Evolutionary conservation across 352 stramenopile species (phyloP).

Genomic region (Pythium chondricola): DNA sequence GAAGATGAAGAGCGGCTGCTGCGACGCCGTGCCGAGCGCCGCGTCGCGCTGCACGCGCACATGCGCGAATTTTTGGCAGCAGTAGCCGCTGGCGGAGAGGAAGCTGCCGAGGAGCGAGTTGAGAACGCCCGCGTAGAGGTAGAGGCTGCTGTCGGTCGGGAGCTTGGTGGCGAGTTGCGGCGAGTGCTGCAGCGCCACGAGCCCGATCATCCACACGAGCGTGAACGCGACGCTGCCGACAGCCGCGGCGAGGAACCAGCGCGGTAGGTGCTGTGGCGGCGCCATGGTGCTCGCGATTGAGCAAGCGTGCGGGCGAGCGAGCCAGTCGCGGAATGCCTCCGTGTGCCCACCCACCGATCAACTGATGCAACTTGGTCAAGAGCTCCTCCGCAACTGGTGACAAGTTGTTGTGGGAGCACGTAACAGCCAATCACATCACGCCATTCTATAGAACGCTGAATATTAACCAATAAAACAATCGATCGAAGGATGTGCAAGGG

Average conservation of each 20-base stretch:
- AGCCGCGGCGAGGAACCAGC: slow-evolving; percentile 44
- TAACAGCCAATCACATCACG: too few relatives aligned
- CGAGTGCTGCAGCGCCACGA: slow-evolving; percentile 37
- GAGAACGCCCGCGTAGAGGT: slow-evolving; percentile 62
- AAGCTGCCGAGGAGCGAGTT: slow-evolving; percentile 75
- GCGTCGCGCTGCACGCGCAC: slow-evolving; percentile 40
- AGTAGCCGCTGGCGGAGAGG: slow-evolving; percentile 72
- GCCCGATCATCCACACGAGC: slow-evolving; percentile 40
- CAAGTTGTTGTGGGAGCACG: too few relatives aligned
- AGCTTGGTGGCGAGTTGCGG: slow-evolving; percentile 17
- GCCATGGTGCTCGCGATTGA: neutral
- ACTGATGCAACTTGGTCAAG: too few relatives aligned
- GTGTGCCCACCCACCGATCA: too few relatives aligned
- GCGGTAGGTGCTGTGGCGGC: slow-evolving; percentile 24
- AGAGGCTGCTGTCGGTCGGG: slow-evolving; percentile 17
- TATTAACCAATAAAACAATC: too few relatives aligned
- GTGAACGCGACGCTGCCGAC: slow-evolving; percentile 35
- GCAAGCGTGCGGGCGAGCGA: too few relatives aligned
- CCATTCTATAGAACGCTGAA: too few relatives aligned
- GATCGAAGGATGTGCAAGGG: too few relatives aligned
- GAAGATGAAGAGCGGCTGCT: slow-evolving; percentile 50
- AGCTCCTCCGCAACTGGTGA: too few relatives aligned
- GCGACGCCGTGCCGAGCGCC: slow-evolving; percentile 47
- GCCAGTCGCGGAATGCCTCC: too few relatives aligned
- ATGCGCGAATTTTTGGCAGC: slow-evolving; percentile 73